These are phyloP conservation scores for Nymphaea colorata DNA, from an alignment of 164 flowering plant species.

Conservation along the genomic window DNA sequence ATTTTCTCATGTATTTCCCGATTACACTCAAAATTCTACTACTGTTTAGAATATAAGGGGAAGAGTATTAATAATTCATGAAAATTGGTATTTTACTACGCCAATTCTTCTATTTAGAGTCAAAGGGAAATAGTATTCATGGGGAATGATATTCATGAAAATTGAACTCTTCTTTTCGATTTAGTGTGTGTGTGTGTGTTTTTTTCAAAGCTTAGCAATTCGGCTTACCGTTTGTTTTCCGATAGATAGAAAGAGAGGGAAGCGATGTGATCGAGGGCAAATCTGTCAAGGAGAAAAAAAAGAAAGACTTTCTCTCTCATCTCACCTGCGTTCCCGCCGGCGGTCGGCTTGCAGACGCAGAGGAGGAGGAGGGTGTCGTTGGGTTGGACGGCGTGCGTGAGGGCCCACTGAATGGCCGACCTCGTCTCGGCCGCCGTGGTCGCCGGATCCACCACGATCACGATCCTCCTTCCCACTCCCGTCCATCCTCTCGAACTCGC, in stretches of 20 bases:
- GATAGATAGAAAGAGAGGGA: neutral
- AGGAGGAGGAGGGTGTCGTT: constrained; percentile 59
- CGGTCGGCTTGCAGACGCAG: constrained; percentile 29
- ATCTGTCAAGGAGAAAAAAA: neutral
- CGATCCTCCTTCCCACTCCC: constrained; percentile 35
- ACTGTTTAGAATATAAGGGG: too few relatives aligned
- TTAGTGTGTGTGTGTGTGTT: too few relatives aligned
- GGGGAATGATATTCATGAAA: too few relatives aligned
- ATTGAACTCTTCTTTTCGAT: too few relatives aligned
- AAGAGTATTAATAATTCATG: too few relatives aligned
- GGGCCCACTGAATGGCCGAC: constrained; percentile 75
- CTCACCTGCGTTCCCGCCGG: neutral
- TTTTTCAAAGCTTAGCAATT: too few relatives aligned
- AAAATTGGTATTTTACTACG: too few relatives aligned
- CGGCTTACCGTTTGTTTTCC: too few relatives aligned
- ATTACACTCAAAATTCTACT: too few relatives aligned
- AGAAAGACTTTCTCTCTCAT: neutral
- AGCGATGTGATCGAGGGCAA: neutral
- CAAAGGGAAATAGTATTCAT: too few relatives aligned
- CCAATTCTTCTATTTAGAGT: too few relatives aligned
- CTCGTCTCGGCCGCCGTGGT: constrained; percentile 39
- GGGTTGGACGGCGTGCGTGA: constrained; percentile 60
- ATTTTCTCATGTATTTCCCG: too few relatives aligned
- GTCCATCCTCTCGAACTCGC: neutral
- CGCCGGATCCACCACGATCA: constrained; percentile 68